Evolutionary conservation across 2,329 filamentous ascomycete genomes (phyloP).

Genomic region (Claviceps maximensis): DNA sequence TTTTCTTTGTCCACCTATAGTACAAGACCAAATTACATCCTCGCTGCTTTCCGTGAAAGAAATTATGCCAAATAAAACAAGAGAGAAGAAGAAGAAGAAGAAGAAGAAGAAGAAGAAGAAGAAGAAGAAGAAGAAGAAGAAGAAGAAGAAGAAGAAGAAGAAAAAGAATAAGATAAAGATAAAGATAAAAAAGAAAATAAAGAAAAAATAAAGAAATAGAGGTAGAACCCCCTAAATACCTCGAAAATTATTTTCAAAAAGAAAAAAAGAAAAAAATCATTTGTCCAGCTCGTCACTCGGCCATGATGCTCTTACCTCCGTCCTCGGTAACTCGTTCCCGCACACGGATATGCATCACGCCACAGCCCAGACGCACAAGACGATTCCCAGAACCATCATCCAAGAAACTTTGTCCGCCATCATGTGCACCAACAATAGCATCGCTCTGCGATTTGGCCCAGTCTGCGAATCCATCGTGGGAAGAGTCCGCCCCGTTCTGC

Average conservation of each 20-base stretch:
- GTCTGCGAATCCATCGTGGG: not conserved
- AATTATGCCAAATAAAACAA: no score
- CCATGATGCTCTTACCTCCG: conserved; percentile 33
- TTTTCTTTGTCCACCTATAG: not conserved
- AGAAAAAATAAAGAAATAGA: not conserved
- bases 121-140: not conserved
- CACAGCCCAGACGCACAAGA: conserved; percentile 18
- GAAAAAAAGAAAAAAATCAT: no score
- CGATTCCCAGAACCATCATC: not conserved
- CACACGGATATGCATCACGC: conserved; percentile 27
- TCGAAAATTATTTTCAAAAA: not conserved
- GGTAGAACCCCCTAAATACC: not conserved
- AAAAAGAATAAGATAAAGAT: not conserved
- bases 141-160: no score
- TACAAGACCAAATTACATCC: no score
- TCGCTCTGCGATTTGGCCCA: not conserved
- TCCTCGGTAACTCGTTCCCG: conserved; percentile 29
- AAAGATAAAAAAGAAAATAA: not conserved
- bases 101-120: not conserved
- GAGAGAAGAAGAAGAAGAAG: no score
- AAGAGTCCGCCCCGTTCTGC: not conserved
- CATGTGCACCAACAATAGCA: no score
- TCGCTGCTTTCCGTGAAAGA: no score
- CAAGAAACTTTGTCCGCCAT: not conserved
- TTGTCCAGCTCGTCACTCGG: conserved; percentile 10